Percentiles rank a stretch among this genome's conserved stretches.
These are phyloP conservation scores for Pterocarpus santalinus DNA, from an alignment of 306 rosid species.

Conservation along the genomic window DNA sequence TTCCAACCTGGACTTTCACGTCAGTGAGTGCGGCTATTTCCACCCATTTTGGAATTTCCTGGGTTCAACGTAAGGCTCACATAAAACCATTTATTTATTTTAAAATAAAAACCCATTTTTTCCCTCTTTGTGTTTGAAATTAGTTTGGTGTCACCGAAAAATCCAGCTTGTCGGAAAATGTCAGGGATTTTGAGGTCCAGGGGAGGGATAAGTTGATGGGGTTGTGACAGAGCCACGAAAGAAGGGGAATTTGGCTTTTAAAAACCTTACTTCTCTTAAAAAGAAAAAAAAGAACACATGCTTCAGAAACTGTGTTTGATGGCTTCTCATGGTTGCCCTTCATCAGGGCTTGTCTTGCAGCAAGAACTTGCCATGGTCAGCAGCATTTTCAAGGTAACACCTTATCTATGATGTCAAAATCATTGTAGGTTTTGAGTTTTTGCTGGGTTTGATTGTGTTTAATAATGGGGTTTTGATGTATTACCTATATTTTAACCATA, in stretches of 20 bases:
- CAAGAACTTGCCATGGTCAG: conserved; percentile 55
- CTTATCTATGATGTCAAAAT: background rate
- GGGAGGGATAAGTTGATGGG: conserved; percentile 60
- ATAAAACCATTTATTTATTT: conserved; percentile 13
- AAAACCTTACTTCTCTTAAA: background rate
- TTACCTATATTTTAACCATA: background rate
- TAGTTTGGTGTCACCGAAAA: conserved; percentile 47
- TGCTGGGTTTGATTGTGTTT: background rate
- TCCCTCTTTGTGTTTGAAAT: too few relatives aligned
- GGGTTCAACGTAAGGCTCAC: conserved; percentile 45
- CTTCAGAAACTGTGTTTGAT: conserved; percentile 60
- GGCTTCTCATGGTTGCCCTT: conserved; percentile 77
- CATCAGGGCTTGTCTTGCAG: conserved; percentile 65
- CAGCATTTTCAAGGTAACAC: conserved; percentile 62
- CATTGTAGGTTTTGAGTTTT: background rate
- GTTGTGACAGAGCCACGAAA: conserved; percentile 46
- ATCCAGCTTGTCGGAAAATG: conserved; percentile 20
- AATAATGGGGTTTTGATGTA: background rate
- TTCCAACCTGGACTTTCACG: conserved; percentile 59
- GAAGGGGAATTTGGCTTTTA: conserved; percentile 44
- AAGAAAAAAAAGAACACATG: conserved; percentile 33
- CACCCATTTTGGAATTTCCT: conserved; percentile 39
- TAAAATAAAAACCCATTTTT: too few relatives aligned
- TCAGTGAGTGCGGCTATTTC: conserved; percentile 5
- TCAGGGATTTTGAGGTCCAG: conserved; percentile 41